These are phyloP conservation scores for Parachlorella kessleri DNA, from an alignment of 139 green algal species.

Conservation along the genomic window DNA sequence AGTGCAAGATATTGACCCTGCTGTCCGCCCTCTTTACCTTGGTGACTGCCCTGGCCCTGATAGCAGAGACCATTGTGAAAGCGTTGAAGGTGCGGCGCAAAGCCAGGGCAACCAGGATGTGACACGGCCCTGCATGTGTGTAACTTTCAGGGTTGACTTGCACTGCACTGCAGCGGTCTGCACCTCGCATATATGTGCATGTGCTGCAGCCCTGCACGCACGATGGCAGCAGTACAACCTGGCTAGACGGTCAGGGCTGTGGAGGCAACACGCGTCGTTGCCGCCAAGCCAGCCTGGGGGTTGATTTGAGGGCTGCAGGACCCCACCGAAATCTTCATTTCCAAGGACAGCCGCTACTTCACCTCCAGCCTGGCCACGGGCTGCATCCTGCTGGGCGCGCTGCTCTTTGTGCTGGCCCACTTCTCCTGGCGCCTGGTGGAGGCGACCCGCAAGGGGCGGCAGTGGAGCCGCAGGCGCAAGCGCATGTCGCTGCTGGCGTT, in stretches of 20 bases:
- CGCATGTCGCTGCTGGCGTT: background rate
- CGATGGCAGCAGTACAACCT: too few relatives aligned
- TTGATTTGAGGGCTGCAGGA: too few relatives aligned
- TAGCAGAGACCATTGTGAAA: background rate
- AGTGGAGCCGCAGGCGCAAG: conserved; percentile 1
- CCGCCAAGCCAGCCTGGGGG: too few relatives aligned
- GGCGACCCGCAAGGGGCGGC: background rate
- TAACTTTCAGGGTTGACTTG: too few relatives aligned
- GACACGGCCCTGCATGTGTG: too few relatives aligned
- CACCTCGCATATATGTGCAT: too few relatives aligned
- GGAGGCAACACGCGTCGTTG: too few relatives aligned
- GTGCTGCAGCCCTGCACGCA: too few relatives aligned
- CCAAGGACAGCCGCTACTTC: background rate
- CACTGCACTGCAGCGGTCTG: too few relatives aligned
- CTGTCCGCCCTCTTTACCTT: background rate
- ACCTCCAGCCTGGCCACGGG: background rate
- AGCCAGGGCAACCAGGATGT: too few relatives aligned
- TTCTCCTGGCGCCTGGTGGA: background rate
- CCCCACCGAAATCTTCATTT: too few relatives aligned
- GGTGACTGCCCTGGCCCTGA: background rate
- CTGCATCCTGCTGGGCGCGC: background rate
- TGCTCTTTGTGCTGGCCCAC: background rate
- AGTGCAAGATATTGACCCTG: background rate
- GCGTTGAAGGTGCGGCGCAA: background rate
- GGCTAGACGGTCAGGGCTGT: too few relatives aligned